A percentile compares a stretch with the other conserved stretches of the same genome.
Evolutionary conservation across 495 filamentous ascomycete genomes (phyloP).

Genomic region (Pyrenula aspistea): DNA sequence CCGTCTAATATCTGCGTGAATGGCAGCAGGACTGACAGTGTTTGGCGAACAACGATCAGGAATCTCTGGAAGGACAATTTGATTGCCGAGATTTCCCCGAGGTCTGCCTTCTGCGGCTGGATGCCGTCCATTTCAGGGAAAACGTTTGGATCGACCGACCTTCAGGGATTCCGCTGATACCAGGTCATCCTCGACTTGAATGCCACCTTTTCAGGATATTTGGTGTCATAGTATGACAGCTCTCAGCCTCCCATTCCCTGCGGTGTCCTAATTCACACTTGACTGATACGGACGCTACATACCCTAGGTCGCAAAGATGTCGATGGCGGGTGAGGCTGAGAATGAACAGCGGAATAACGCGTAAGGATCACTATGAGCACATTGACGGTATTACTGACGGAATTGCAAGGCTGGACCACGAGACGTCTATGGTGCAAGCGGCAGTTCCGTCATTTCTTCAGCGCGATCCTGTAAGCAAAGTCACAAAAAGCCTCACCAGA

Average conservation of each 20-base stretch:
- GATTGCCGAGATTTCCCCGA: too few relatives aligned
- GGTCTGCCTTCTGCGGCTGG: too few relatives aligned
- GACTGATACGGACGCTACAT: neutral
- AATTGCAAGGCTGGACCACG: neutral
- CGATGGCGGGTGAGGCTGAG: neutral
- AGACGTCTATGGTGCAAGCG: neutral
- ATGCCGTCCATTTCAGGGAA: too few relatives aligned
- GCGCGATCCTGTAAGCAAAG: neutral
- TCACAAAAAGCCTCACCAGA: neutral
- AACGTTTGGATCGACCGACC: neutral
- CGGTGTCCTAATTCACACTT: conserved; percentile 60
- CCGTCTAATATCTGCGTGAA: too few relatives aligned
- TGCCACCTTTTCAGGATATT: conserved; percentile 76
- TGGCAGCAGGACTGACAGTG: too few relatives aligned
- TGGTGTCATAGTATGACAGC: conserved; percentile 66
- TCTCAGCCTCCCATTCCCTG: conserved; percentile 78
- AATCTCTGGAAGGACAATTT: too few relatives aligned
- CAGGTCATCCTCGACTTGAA: conserved; percentile 70
- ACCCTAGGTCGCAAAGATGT: neutral
- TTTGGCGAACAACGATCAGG: too few relatives aligned
- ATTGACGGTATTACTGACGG: neutral
- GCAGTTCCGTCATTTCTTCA: neutral
- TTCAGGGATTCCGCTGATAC: conserved; percentile 32
- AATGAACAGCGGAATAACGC: neutral
- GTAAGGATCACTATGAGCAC: neutral